Evolutionary conservation across 2,329 filamentous ascomycete species (phyloP).

Genomic region (Myriosclerotinia duriaeana): DNA sequence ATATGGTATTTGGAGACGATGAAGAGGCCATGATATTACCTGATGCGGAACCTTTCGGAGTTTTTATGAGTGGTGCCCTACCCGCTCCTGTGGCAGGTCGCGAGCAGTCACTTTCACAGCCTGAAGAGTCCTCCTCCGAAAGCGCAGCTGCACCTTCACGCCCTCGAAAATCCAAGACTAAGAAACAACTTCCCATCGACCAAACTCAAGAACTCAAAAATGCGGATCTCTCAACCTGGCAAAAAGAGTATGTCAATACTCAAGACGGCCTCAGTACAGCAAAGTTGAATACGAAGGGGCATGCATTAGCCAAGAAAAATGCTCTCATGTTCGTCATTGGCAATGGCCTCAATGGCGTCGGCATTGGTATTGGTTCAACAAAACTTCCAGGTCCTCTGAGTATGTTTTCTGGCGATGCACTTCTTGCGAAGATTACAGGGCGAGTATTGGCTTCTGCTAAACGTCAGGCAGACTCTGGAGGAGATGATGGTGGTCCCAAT

Average conservation of each 20-base stretch:
- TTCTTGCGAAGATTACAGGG: conserved; percentile 45
- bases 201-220: conserved; percentile 53
- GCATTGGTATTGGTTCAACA: conserved; percentile 45
- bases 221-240: conserved; percentile 56
- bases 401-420: conserved; percentile 56
- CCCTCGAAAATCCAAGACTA: conserved; percentile 35
- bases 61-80: conserved; percentile 34
- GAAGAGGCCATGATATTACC: conserved; percentile 39
- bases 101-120: conserved; percentile 32
- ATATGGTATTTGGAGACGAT: conserved; percentile 40
- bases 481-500: not conserved
- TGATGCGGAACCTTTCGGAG: conserved; percentile 37
- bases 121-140: conserved; percentile 41
- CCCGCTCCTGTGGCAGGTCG: conserved; percentile 27
- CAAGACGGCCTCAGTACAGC: conserved; percentile 53
- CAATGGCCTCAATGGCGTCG: conserved; percentile 55
- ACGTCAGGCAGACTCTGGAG: not conserved
- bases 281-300: conserved; percentile 47
- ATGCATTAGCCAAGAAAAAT: conserved; percentile 58
- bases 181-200: conserved; percentile 50
- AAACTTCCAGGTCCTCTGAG: conserved; percentile 51
- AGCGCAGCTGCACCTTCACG: conserved; percentile 44
- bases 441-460: not conserved
- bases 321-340: conserved; percentile 61
- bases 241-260: conserved; percentile 56